Evolutionary conservation across 2,329 filamentous ascomycete genomes (phyloP).

Genomic region (Colletotrichum camelliae): DNA sequence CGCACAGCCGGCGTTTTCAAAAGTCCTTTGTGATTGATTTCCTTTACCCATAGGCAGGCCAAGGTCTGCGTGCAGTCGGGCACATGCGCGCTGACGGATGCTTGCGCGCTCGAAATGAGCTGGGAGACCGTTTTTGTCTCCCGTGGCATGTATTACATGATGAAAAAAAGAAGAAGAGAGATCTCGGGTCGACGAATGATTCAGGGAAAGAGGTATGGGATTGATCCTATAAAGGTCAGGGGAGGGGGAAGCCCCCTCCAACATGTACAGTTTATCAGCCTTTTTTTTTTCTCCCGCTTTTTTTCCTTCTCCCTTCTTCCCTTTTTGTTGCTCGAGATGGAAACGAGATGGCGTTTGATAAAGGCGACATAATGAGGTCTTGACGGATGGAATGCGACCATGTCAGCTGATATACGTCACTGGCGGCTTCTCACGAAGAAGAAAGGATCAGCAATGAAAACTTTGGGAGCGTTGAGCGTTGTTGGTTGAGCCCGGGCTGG

Average conservation of each 20-base stretch:
- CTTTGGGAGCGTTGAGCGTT: conserved; percentile 19
- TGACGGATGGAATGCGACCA: conserved; percentile 14
- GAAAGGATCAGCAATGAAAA: conserved; percentile 18
- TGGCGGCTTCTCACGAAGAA: conserved; percentile 1
- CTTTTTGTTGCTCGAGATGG: conserved; percentile 7
- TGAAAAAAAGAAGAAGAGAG: neutral
- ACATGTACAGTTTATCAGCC: neutral
- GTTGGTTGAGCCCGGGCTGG: conserved; percentile 4
- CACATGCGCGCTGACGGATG: conserved; percentile 2
- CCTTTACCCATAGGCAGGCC: neutral
- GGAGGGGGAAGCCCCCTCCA: neutral
- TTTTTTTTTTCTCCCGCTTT: neutral
- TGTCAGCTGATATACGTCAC: conserved; percentile 1
- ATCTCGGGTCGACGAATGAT: neutral
- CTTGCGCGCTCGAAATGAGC: neutral
- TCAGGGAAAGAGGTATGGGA: neutral
- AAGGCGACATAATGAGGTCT: conserved; percentile 14
- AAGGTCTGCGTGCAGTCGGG: conserved; percentile 10
- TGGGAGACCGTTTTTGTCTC: neutral
- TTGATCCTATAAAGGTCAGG: neutral
- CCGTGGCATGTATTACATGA: neutral
- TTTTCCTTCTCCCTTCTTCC: neutral
- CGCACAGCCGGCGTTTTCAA: conserved; percentile 8
- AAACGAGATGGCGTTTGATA: conserved; percentile 19
- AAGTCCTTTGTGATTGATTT: neutral